Percentiles rank a stretch among this genome's conserved stretches.
phyloP scores from a whole-genome alignment of 169 alveolate species.

The Eimeria sp. region DNA sequence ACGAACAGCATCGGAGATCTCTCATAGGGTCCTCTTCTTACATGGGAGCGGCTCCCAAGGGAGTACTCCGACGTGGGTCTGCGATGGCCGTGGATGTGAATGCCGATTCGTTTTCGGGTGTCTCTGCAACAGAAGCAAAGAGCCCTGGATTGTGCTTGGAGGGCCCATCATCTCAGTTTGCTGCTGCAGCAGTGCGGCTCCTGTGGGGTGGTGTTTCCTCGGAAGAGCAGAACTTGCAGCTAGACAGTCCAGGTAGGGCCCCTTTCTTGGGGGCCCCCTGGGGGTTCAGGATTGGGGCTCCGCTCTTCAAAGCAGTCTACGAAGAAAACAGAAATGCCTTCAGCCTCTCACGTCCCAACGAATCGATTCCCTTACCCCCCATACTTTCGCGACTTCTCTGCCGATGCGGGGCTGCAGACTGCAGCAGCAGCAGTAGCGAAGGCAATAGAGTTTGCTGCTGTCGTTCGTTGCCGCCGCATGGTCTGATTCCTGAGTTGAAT shows the following conservation, averaged over 20 bases:
- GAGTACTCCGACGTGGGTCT: background rate
- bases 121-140: background rate
- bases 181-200: slow-evolving; percentile 6
- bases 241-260: slow-evolving; percentile 32
- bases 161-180: slow-evolving; percentile 18
- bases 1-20: background rate
- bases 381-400: slow-evolving; percentile 25
- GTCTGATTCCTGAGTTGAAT: slow-evolving; percentile 24
- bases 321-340: slow-evolving; percentile 43
- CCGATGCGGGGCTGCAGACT: slow-evolving; percentile 48
- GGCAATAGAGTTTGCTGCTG: slow-evolving; percentile 10
- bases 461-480: slow-evolving; percentile 6
- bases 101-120: background rate
- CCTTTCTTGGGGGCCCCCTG: slow-evolving; percentile 20
- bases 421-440: slow-evolving; percentile 14
- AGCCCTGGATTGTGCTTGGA: background rate
- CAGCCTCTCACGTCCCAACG: background rate
- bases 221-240: slow-evolving; percentile 27
- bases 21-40: background rate
- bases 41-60: background rate
- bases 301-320: background rate
- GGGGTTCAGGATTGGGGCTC: slow-evolving; percentile 4
- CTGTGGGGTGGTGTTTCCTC: background rate
- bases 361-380: background rate
- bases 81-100: background rate